Evolutionary conservation across 495 filamentous ascomycete species (phyloP).

Genomic region (Cercophora scortea): DNA sequence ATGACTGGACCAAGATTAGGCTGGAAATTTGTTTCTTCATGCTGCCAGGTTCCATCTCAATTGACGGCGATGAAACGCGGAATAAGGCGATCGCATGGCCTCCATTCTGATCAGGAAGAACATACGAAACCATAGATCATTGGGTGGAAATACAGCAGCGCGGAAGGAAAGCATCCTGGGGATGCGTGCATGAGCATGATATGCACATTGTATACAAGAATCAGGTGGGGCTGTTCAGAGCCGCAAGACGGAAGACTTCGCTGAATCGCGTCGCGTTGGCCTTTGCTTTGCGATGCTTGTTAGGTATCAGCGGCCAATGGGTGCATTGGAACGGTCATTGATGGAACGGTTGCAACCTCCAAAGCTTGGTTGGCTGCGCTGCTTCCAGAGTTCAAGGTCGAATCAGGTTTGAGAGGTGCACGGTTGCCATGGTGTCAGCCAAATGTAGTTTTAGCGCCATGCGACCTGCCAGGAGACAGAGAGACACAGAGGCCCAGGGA

Average conservation of each 20-base stretch:
- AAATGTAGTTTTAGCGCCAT: slow-evolving; percentile 14
- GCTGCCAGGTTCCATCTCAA: neutral
- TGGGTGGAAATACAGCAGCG: no score
- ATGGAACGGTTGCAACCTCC: neutral
- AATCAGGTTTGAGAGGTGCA: slow-evolving; percentile 2
- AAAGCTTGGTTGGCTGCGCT: neutral
- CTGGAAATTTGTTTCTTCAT: neutral
- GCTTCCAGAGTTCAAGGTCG: neutral
- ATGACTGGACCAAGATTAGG: no score
- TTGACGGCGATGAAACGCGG: neutral
- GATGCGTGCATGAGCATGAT: no score
- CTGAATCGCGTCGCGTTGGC: neutral
- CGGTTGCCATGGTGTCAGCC: slow-evolving; percentile 15
- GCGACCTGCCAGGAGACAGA: slow-evolving; percentile 14
- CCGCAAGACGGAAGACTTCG: no score
- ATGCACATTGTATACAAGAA: no score
- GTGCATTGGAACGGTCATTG: neutral
- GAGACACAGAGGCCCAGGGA: no score
- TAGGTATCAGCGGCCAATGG: neutral
- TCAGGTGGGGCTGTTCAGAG: no score
- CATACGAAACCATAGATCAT: neutral
- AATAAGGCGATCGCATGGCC: neutral
- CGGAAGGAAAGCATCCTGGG: no score
- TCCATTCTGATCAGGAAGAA: neutral
- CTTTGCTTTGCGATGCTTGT: neutral